phyloP scores from a whole-genome alignment of 495 filamentous ascomycete genomes.

The Stereocaulon alpinum region DNA sequence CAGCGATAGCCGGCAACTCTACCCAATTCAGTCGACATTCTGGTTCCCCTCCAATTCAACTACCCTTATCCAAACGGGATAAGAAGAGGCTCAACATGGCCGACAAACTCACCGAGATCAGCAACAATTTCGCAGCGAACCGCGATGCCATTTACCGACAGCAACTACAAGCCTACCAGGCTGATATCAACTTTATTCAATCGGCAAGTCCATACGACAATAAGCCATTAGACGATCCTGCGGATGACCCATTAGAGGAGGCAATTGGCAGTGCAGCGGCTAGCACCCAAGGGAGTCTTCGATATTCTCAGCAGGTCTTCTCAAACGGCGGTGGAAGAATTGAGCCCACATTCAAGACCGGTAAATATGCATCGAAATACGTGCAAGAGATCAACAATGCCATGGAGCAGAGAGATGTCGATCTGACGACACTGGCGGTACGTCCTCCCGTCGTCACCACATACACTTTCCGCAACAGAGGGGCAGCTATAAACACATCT shows the following conservation, averaged over 20 bases:
- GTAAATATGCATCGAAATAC: constrained; percentile 70
- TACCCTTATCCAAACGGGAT: constrained; percentile 70
- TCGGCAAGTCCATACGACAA: constrained; percentile 69
- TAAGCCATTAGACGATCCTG: constrained; percentile 59
- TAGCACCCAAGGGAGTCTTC: constrained; percentile 20
- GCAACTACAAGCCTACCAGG: constrained; percentile 77
- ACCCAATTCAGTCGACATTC: constrained; percentile 19
- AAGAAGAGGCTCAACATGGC: constrained; percentile 70
- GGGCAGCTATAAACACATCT: neutral
- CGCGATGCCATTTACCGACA: constrained; percentile 77
- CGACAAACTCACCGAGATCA: constrained; percentile 64
- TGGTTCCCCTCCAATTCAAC: constrained; percentile 24
- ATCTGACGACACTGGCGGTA: constrained; percentile 68
- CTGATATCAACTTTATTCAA: constrained; percentile 78
- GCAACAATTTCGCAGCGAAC: constrained; percentile 65
- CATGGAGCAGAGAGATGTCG: constrained; percentile 71
- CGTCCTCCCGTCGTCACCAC: constrained; percentile 23
- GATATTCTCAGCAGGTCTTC: constrained; percentile 17
- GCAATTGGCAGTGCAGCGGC: constrained; percentile 48
- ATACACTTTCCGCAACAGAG: neutral
- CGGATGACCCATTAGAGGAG: constrained; percentile 53
- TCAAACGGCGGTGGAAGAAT: constrained; percentile 35
- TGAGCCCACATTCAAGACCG: constrained; percentile 55
- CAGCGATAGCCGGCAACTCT: constrained; percentile 6
- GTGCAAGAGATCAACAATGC: constrained; percentile 74